Percentiles rank a stretch among this genome's conserved stretches.
phyloP scores from a whole-genome alignment of 352 stramenopile genomes.

The Phytophthora ramorum region DNA sequence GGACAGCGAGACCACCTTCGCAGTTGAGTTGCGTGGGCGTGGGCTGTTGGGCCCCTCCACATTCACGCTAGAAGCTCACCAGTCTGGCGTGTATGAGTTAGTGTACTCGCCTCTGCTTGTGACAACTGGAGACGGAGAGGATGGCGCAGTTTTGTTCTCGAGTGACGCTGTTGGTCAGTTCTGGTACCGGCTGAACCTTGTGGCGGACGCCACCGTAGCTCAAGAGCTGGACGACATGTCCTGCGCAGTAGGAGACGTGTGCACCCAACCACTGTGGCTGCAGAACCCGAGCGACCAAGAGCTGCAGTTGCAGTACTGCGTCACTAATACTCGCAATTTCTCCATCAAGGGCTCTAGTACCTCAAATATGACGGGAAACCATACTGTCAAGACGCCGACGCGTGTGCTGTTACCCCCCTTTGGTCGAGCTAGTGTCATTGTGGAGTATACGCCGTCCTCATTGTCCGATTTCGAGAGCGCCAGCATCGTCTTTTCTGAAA shows the following conservation, averaged over 20 bases:
- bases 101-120: slow-evolving; percentile 91
- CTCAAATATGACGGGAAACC: not conserved
- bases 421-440: slow-evolving; percentile 59
- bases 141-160: slow-evolving; percentile 90
- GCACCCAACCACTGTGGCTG: slow-evolving; percentile 77
- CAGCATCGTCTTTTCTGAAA: slow-evolving; percentile 77
- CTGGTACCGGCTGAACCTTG: slow-evolving; percentile 92
- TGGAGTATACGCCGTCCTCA: slow-evolving; percentile 93
- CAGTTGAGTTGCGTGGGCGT: slow-evolving; percentile 84
- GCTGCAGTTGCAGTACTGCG: slow-evolving; percentile 69
- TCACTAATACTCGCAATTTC: slow-evolving; percentile 92
- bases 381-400: slow-evolving; percentile 2
- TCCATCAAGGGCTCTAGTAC: slow-evolving; percentile 63
- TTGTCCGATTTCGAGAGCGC: slow-evolving; percentile 81
- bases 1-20: slow-evolving; percentile 83
- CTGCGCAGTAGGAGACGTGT: slow-evolving; percentile 86
- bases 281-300: slow-evolving; percentile 91
- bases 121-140: slow-evolving; percentile 41
- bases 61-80: slow-evolving; percentile 75
- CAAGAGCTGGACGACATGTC: slow-evolving; percentile 77
- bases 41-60: slow-evolving; percentile 83
- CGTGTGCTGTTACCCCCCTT: slow-evolving; percentile 74
- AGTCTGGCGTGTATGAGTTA: slow-evolving; percentile 90
- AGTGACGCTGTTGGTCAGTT: slow-evolving; percentile 93
- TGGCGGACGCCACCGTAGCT: slow-evolving; percentile 57